Conservation (phyloP, 2,329 filamentous ascomycete species). For the Claviceps purpurea region DNA sequence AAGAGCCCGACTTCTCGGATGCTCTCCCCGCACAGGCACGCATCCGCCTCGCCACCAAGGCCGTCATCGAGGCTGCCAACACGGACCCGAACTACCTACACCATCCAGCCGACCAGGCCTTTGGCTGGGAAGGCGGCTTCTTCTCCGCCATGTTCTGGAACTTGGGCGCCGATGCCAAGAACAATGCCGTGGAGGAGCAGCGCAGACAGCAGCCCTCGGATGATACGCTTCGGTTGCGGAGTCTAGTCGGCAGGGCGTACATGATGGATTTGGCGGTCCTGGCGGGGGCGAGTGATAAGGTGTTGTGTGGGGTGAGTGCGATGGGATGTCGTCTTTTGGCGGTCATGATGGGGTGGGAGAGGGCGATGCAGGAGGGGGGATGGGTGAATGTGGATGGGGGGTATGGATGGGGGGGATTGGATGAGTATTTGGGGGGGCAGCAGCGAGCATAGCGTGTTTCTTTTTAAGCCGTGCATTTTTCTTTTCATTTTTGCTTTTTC, state of each 20-base stretch:
- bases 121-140: constrained; percentile 84
- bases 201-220: constrained; percentile 23
- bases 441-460: not conserved
- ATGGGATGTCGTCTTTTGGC: constrained; percentile 61
- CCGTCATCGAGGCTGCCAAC: constrained; percentile 26
- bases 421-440: constrained; percentile 14
- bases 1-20: constrained; percentile 45
- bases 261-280: constrained; percentile 68
- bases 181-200: constrained; percentile 20
- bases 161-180: constrained; percentile 40
- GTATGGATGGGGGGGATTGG: constrained; percentile 44
- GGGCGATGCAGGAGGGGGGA: constrained; percentile 40
- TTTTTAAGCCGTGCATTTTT: too few species aligned
- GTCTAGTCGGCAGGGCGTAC: constrained; percentile 68
- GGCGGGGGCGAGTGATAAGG: constrained; percentile 49
- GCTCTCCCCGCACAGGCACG: constrained; percentile 56
- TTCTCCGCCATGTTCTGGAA: constrained; percentile 72
- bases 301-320: constrained; percentile 66
- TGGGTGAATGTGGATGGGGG: constrained; percentile 75
- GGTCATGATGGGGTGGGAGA: constrained; percentile 81
- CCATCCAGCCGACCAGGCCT: constrained; percentile 59
- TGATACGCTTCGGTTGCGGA: constrained; percentile 52
- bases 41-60: constrained; percentile 61
- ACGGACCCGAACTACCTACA: constrained; percentile 38
- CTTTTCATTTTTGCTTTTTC: not conserved